Base-by-base conservation (phyloP, 108 stramenopile species). In the Pelagomonas calceolata region DNA sequence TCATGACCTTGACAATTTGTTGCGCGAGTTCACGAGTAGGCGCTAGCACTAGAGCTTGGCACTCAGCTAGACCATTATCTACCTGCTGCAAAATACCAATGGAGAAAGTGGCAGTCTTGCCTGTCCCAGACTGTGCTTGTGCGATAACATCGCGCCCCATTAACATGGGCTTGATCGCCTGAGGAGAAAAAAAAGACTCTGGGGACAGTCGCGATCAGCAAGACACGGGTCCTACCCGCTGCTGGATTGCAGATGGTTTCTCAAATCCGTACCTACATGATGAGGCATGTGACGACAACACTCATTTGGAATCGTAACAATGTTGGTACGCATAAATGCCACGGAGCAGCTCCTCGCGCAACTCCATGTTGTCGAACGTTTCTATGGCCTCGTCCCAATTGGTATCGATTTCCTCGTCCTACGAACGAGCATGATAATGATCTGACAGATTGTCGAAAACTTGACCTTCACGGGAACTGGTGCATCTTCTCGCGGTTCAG, bases 1-100 rank as follows among this genome's bases (percentile, higher is more conserved):
- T 85, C 68, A 99, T 95, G 64, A 99, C 98, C 91, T 97, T 98
- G 76, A 95, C 94, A 82, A 97, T 99, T 80, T 99, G 98, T 77
- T 95, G 94, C 30, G 98, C 98, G 71, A 99, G 89, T 85, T 99
- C 98, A 79, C 98, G 96, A 66, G 97, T 97, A 43, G 98, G 98
- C 32, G 96, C 95, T 75, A 99, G 86, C 73, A 99, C 95, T 64
- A 99, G 85, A 45, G 94, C 90, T 82, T 99, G 98, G 78, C 95
- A 95, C 71, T 98, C 90, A 65, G 88, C 83, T 70, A 92, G 81
- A 44, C 82, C 79, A 26, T 85, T 82, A 84, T 99, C 96, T 60
- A 99, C 82, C 79, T 88, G 92, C 80, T 94, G 95, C 60, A 99
- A 93, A 72, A 93, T 91, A 63, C 93, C 92, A 74, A 99, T 95